Evolutionary conservation across 2,329 filamentous ascomycete genomes (phyloP).

Genomic region (Chaetoscypha palmicola): DNA sequence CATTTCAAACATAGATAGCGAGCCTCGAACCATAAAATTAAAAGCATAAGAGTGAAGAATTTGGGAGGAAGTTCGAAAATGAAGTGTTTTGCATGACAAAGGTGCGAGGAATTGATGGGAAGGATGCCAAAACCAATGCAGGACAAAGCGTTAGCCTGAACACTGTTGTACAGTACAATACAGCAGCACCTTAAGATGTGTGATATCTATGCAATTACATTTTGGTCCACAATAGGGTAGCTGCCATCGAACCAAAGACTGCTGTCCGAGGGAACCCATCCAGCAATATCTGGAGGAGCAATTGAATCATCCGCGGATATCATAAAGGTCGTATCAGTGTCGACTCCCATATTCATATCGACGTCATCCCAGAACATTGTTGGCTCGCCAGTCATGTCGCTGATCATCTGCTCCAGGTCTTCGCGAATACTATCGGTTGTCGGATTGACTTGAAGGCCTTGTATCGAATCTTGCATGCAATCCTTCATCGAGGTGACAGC

Average conservation of each 20-base stretch:
- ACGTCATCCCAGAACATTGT: constrained; percentile 9
- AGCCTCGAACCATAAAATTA: no score
- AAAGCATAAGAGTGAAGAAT: no score
- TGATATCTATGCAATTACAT: no score
- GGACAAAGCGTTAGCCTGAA: no score
- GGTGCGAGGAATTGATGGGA: no score
- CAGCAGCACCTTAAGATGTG: no score
- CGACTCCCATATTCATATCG: constrained; percentile 3
- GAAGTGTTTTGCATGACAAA: no score
- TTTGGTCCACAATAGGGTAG: no score
- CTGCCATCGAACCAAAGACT: not conserved
- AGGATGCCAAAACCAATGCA: no score
- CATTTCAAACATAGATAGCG: no score
- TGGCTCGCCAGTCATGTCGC: constrained; percentile 14
- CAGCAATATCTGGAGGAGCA: not conserved
- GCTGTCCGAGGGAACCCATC: not conserved
- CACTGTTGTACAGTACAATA: no score
- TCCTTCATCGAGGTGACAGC: constrained; percentile 8
- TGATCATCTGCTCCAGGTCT: constrained; percentile 12
- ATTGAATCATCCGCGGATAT: not conserved
- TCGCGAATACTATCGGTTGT: constrained; percentile 9
- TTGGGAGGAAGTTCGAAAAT: no score
- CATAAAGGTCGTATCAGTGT: not conserved
- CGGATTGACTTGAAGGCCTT: constrained; percentile 8
- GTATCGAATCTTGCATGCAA: constrained; percentile 5